These are phyloP conservation scores for Thecaphora thlaspeos DNA, from an alignment of 1,284 basidiomycete species.

Conservation along the genomic window DNA sequence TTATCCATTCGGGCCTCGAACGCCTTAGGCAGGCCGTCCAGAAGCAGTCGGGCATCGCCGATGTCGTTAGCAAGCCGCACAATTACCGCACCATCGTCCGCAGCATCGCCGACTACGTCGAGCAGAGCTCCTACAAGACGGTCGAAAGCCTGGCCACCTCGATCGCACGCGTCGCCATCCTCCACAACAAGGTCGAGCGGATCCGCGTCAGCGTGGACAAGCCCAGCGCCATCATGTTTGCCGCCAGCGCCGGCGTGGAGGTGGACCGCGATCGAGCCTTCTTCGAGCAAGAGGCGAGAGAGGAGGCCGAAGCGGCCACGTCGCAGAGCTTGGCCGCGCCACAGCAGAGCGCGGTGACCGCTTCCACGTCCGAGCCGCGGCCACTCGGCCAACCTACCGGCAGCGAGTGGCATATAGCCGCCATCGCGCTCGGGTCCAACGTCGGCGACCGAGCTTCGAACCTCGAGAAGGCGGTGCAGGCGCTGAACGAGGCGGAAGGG, in stretches of 20 bases:
- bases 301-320: slow-evolving; percentile 7
- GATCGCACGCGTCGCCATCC: slow-evolving; percentile 64
- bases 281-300: slow-evolving; percentile 34
- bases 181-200: slow-evolving; percentile 38
- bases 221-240: slow-evolving; percentile 73
- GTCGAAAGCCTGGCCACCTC: slow-evolving; percentile 72
- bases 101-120: slow-evolving; percentile 59
- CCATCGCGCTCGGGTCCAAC: slow-evolving; percentile 85
- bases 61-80: slow-evolving; percentile 41
- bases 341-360: no score
- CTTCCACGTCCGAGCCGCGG: no score
- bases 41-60: slow-evolving; percentile 16
- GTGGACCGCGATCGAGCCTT: slow-evolving; percentile 63
- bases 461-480: slow-evolving; percentile 73
- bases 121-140: slow-evolving; percentile 67
- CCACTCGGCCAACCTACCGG: not conserved
- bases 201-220: slow-evolving; percentile 68
- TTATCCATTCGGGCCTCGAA: slow-evolving; percentile 56
- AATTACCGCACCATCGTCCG: slow-evolving; percentile 29
- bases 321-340: no score
- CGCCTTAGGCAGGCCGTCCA: slow-evolving; percentile 15
- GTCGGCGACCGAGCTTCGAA: slow-evolving; percentile 83
- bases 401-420: slow-evolving; percentile 59
- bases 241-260: slow-evolving; percentile 67
- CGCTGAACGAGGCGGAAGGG: slow-evolving; percentile 36